These are phyloP conservation scores for Scutellospora calospora DNA, from an alignment of 371 early-diverging fungal genomes.

Conservation along the genomic window DNA sequence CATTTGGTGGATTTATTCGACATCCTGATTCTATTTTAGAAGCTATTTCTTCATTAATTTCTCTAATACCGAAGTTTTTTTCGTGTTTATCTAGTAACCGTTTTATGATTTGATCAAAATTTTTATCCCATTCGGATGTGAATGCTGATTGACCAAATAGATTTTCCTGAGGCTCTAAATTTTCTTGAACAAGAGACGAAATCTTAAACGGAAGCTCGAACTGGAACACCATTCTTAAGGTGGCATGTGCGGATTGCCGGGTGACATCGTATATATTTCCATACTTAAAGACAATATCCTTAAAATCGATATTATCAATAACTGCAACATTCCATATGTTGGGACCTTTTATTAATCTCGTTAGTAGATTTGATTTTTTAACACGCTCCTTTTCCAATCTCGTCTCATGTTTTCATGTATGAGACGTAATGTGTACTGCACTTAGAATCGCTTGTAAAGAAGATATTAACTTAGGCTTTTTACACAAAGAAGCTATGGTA, in stretches of 20 bases:
- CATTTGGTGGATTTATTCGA: background rate
- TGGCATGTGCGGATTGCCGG: background rate
- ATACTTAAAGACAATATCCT: conserved; percentile 9
- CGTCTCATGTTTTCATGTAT: background rate
- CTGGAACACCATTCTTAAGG: background rate
- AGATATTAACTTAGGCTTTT: background rate
- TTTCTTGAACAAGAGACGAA: background rate
- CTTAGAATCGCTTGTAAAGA: background rate
- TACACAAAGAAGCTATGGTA: background rate
- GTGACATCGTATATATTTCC: conserved; percentile 34
- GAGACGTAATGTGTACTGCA: background rate
- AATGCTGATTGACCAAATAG: background rate
- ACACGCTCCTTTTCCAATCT: background rate
- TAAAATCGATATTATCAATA: conserved; percentile 27
- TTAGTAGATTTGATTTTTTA: background rate
- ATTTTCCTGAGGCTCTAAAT: conserved; percentile 1
- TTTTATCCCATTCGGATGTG: background rate
- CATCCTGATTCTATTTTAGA: background rate
- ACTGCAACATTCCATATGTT: conserved; percentile 25
- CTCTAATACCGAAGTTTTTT: background rate
- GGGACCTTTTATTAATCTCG: background rate
- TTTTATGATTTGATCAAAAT: background rate
- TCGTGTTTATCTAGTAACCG: background rate
- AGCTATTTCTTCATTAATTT: background rate
- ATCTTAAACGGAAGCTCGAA: background rate